Base-by-base conservation (phyloP, 139 green algal species). In the Micromonas pusilla region DNA sequence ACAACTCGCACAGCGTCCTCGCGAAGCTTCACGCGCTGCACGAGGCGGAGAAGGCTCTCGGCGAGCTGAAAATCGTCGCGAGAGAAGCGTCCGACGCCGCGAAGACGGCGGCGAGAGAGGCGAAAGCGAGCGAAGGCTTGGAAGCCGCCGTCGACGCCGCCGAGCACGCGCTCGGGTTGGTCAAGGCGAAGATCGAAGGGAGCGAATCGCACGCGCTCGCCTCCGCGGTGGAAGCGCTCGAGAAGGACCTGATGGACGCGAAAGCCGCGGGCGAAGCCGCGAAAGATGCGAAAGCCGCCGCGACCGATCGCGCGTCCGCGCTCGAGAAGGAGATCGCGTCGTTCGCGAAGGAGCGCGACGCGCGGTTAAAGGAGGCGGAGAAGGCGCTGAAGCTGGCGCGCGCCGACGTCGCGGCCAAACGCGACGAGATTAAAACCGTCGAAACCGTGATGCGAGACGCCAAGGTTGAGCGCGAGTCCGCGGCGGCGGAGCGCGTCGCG, bases 371-470 rank as follows among this genome's bases (percentile, higher is more conserved):
- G 60, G 72, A 57, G 33, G 68, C 60, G 28, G 76, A 82, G 64
- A 65, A 79, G 67, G 92, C 91, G 84, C 53, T 96, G 16, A 91
- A 93, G 72, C 80, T 81, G 2, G 88, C 91, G 60, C 93, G 94
- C 85, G 65, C 80, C 23, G 78, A 30, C 4, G 79, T 91, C 5
- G 87, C 91, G 36, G 66, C 60, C 1, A 85, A 82, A 6, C 91
- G 94, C 79, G 80, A 81, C 62, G 62, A 73, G 37, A 54, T 77
- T n/a, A 77, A 76, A 79, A 80, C 86, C 73, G 71, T 74, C 26
- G 68, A 77, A 25, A 37, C 83, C 66, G 66, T 73, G 33, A 79
- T 79, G 20, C 39, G 81, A 63, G 86, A 86, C 0, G 87, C 93
- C 79, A 73, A 73, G 2, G 66, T 81, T 32, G 82, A 83, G 75